Conservation (phyloP, 2,329 filamentous ascomycete genomes). For the Myotisia sp. region DNA sequence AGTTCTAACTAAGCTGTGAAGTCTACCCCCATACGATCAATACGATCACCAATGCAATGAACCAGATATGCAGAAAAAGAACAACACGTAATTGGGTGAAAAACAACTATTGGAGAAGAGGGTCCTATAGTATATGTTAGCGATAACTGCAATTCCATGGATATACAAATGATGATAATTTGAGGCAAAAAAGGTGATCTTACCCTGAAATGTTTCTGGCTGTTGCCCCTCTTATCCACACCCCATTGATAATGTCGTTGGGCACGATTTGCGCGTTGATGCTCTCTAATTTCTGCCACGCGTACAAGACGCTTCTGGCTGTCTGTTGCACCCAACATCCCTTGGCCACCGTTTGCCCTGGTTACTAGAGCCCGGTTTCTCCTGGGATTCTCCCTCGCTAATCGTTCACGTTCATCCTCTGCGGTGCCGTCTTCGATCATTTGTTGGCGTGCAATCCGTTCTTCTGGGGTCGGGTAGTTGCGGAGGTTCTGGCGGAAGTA, state of each 20-base stretch:
- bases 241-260: slow-evolving; percentile 52
- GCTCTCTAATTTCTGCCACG: slow-evolving; percentile 53
- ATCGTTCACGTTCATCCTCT: slow-evolving; percentile 36
- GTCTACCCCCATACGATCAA: too few relatives aligned
- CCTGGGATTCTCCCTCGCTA: slow-evolving; percentile 14
- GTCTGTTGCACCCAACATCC: slow-evolving; percentile 65
- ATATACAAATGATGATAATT: background rate
- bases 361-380: slow-evolving; percentile 44
- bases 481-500: slow-evolving; percentile 91
- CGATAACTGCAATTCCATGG: background rate
- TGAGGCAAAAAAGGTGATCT: slow-evolving; percentile 17
- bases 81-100: background rate
- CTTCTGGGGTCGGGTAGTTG: slow-evolving; percentile 64
- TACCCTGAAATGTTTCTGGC: slow-evolving; percentile 60
- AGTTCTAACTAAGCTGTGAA: too few relatives aligned
- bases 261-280: slow-evolving; percentile 49
- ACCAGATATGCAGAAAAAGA: background rate
- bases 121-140: slow-evolving; percentile 31
- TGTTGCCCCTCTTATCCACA: slow-evolving; percentile 60
- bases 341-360: slow-evolving; percentile 57
- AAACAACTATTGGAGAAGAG: slow-evolving; percentile 34
- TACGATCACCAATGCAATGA: too few relatives aligned
- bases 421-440: slow-evolving; percentile 40
- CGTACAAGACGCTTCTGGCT: slow-evolving; percentile 56
- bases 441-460: slow-evolving; percentile 52